Evolutionary conservation across 2,329 filamentous ascomycete genomes (phyloP).

Genomic region (Didymella pinodella): DNA sequence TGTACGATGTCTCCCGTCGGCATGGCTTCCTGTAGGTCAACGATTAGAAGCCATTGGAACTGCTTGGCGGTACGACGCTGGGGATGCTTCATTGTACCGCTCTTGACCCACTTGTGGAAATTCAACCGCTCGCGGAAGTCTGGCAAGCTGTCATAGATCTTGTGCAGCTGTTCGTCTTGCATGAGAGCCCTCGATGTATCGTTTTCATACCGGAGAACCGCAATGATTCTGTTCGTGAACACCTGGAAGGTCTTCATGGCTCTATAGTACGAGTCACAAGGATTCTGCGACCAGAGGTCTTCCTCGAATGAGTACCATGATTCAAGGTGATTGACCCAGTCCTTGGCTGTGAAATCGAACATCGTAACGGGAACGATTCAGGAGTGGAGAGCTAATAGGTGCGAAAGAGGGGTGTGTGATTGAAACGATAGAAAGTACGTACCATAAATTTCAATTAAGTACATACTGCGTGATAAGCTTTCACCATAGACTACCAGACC

Average conservation of each 20-base stretch:
- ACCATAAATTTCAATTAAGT: background rate
- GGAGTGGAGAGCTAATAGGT: background rate
- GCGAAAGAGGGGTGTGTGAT: background rate
- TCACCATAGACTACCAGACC: background rate
- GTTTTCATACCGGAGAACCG: background rate
- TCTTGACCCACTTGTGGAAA: constrained; percentile 15
- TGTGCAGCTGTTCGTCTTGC: background rate
- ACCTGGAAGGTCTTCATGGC: constrained; percentile 13
- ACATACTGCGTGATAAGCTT: background rate
- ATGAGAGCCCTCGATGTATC: background rate
- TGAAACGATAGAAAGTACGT: background rate
- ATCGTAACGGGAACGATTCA: background rate
- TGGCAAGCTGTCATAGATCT: constrained; percentile 5
- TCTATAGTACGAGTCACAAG: constrained; percentile 6
- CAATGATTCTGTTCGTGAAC: constrained; percentile 11
- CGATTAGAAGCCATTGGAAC: constrained; percentile 13
- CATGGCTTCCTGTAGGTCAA: background rate
- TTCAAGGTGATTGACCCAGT: background rate
- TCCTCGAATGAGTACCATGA: background rate
- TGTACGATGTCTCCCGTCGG: background rate
- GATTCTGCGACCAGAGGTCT: background rate
- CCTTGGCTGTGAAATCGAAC: background rate
- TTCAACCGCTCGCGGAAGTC: background rate
- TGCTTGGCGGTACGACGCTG: constrained; percentile 14
- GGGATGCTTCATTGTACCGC: constrained; percentile 17